Percentiles rank a stretch among this genome's conserved stretches.
Conservation (phyloP, 2,329 filamentous ascomycete genomes). For the Epichloe gansuensis region DNA sequence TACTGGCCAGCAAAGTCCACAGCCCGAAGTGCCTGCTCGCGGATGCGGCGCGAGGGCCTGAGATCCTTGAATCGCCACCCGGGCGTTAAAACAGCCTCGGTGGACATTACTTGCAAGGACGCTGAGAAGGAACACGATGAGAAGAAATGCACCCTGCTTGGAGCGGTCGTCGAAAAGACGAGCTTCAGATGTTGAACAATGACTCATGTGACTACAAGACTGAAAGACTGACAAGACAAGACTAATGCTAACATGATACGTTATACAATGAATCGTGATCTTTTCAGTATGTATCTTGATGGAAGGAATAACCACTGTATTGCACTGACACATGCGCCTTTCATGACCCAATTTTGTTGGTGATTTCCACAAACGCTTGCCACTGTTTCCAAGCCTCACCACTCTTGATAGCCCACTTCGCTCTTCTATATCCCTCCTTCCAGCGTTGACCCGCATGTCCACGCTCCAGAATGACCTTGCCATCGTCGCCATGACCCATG, state of each 20-base stretch:
- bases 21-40: slow-evolving; percentile 9
- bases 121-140: too few species aligned
- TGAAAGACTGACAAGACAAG: background rate
- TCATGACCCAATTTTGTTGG: slow-evolving; percentile 38
- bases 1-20: slow-evolving; percentile 3
- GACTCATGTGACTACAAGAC: background rate
- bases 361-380: slow-evolving; percentile 72
- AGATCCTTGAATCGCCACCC: slow-evolving; percentile 19
- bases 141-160: background rate
- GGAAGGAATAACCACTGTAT: background rate
- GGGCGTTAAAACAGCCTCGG: slow-evolving; percentile 8
- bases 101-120: background rate
- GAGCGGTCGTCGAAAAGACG: background rate
- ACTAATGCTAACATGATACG: background rate
- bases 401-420: slow-evolving; percentile 77
- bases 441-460: slow-evolving; percentile 80
- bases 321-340: background rate
- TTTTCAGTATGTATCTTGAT: background rate
- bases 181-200: background rate
- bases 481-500: slow-evolving; percentile 72
- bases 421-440: slow-evolving; percentile 87
- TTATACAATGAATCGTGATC: background rate
- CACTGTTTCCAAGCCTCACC: slow-evolving; percentile 78
- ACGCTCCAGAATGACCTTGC: slow-evolving; percentile 65
- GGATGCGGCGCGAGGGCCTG: slow-evolving; percentile 17